Conservation (phyloP, 441 rosid species). For the Daphne laureola region DNA sequence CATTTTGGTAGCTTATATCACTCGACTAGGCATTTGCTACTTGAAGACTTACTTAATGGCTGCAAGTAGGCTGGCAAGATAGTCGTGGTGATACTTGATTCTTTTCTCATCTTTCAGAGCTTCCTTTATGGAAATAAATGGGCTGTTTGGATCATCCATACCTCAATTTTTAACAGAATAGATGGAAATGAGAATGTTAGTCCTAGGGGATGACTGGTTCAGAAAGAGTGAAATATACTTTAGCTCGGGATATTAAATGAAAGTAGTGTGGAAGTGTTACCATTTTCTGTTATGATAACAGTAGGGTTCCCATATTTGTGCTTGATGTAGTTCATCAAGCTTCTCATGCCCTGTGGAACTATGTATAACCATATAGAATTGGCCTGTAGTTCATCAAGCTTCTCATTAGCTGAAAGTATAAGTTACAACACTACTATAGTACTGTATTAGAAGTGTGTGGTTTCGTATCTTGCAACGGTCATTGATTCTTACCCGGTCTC, state of each 20-base stretch:
- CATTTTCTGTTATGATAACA: constrained; percentile 75
- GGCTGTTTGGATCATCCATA: constrained; percentile 66
- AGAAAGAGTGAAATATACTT: too few species aligned
- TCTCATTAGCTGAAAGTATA: too few species aligned
- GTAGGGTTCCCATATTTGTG: constrained; percentile 67
- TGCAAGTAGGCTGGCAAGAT: constrained; percentile 59
- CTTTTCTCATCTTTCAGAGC: constrained; percentile 67
- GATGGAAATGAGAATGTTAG: too few species aligned
- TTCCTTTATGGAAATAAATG: constrained; percentile 33
- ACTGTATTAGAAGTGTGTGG: too few species aligned
- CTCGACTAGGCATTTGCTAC: background rate
- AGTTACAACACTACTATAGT: too few species aligned
- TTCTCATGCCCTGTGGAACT: constrained; percentile 75
- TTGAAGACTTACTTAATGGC: constrained; percentile 42
- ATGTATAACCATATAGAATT: constrained; percentile 83
- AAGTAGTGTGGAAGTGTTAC: constrained; percentile 21
- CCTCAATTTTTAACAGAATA: constrained; percentile 31
- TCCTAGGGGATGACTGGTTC: too few species aligned
- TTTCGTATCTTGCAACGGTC: too few species aligned
- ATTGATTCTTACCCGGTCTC: constrained; percentile 43
- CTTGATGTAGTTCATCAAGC: constrained; percentile 81
- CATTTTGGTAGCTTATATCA: too few species aligned
- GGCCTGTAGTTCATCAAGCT: constrained; percentile 69
- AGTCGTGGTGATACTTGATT: constrained; percentile 67
- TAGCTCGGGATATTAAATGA: background rate